Conservation (phyloP, 2,329 filamentous ascomycete genomes). For the Diaporthe amygdali region DNA sequence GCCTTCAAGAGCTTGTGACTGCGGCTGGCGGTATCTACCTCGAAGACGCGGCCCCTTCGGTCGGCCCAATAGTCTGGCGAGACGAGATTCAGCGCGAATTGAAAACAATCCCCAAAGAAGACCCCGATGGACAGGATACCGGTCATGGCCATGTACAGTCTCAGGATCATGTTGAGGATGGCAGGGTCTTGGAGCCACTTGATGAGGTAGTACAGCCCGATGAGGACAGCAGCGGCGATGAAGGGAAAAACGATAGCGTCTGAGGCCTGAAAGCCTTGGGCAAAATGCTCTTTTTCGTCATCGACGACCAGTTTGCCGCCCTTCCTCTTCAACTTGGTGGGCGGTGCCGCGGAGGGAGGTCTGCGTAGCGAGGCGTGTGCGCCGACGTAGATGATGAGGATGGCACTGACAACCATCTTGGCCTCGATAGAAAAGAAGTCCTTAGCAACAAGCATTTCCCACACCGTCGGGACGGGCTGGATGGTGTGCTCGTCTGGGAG, state of each 20-base stretch:
- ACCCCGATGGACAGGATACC: constrained; percentile 78
- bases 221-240: constrained; percentile 73
- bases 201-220: constrained; percentile 82
- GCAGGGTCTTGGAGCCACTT: constrained; percentile 85
- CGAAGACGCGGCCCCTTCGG: constrained; percentile 47
- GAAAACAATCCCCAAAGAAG: constrained; percentile 74
- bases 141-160: constrained; percentile 81
- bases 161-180: constrained; percentile 81
- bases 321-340: constrained; percentile 47
- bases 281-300: constrained; percentile 58
- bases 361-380: constrained; percentile 85
- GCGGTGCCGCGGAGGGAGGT: constrained; percentile 76
- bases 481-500: constrained; percentile 14
- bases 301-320: constrained; percentile 40
- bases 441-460: constrained; percentile 14
- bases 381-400: constrained; percentile 84
- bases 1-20: constrained; percentile 41
- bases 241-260: constrained; percentile 89
- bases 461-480: not conserved
- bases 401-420: constrained; percentile 65
- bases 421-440: constrained; percentile 51
- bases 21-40: constrained; percentile 47
- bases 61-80: constrained; percentile 75
- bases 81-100: constrained; percentile 67
- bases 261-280: constrained; percentile 70